phyloP scores from a whole-genome alignment of 768 basidiomycete species.

The Lactifluus hygrophoroides region DNA sequence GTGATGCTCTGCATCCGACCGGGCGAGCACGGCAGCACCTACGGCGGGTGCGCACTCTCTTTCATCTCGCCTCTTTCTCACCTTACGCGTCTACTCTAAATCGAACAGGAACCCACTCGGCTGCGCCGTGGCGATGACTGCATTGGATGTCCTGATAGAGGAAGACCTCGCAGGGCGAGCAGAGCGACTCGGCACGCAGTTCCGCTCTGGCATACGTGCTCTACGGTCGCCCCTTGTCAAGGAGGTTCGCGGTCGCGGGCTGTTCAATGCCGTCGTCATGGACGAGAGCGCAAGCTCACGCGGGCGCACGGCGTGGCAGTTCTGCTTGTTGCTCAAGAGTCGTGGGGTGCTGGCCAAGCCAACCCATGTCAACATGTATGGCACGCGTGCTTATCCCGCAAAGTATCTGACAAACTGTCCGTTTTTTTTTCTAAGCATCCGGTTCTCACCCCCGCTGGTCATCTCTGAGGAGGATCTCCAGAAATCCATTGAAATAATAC shows the following conservation, averaged over 20 bases:
- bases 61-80: not conserved
- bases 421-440: conserved; percentile 49
- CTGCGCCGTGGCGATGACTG: conserved; percentile 92
- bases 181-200: conserved; percentile 62
- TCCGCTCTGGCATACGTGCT: conserved; percentile 55
- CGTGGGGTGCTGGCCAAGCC: conserved; percentile 93
- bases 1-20: conserved; percentile 92
- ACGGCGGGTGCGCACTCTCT: conserved; percentile 66
- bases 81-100: not conserved
- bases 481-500: conserved; percentile 68
- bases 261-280: conserved; percentile 91
- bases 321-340: conserved; percentile 87
- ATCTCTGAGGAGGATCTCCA: conserved; percentile 82
- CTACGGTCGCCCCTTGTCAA: conserved; percentile 65
- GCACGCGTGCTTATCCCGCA: conserved; percentile 25
- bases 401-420: not conserved
- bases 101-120: conserved; percentile 76
- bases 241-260: conserved; percentile 75
- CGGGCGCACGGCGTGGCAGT: conserved; percentile 89
- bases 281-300: conserved; percentile 71
- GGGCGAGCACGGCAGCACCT: conserved; percentile 94
- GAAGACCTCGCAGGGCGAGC: conserved; percentile 84
- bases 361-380: conserved; percentile 88
- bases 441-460: conserved; percentile 93
- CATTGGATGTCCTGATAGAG: conserved; percentile 82